phyloP scores from a whole-genome alignment of 768 basidiomycete species.

The Tylopilus cervinicoccineus region DNA sequence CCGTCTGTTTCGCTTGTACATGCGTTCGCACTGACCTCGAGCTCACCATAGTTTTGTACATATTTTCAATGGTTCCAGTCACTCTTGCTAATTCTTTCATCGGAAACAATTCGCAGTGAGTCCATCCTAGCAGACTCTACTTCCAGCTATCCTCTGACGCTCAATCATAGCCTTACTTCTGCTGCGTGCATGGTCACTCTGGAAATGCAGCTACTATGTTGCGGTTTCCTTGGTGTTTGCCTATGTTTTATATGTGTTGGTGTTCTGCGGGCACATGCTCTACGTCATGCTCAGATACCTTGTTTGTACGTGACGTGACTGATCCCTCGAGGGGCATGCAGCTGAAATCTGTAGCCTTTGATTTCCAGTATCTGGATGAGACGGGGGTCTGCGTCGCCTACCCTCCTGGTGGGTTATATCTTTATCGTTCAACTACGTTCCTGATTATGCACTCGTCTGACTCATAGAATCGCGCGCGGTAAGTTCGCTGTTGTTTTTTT shows the following conservation, averaged over 20 bases:
- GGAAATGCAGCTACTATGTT: conserved; percentile 7
- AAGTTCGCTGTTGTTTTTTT: background rate
- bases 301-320: background rate
- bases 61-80: background rate
- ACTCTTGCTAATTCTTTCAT: background rate
- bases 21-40: background rate
- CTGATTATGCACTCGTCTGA: background rate
- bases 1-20: background rate
- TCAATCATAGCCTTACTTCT: conserved; percentile 11
- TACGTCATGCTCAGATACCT: background rate
- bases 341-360: background rate
- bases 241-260: conserved; percentile 13
- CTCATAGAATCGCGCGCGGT: background rate
- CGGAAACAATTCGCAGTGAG: conserved; percentile 18
- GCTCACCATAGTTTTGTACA: conserved; percentile 10
- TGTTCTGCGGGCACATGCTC: background rate
- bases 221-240: conserved; percentile 2
- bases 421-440: background rate
- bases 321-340: background rate
- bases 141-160: background rate
- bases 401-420: background rate
- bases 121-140: background rate
- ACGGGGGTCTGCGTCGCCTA: background rate
- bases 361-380: background rate
- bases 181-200: conserved; percentile 20